phyloP scores from a whole-genome alignment of 73 alveolate genomes.

The Tetrahymena elliotti region DNA sequence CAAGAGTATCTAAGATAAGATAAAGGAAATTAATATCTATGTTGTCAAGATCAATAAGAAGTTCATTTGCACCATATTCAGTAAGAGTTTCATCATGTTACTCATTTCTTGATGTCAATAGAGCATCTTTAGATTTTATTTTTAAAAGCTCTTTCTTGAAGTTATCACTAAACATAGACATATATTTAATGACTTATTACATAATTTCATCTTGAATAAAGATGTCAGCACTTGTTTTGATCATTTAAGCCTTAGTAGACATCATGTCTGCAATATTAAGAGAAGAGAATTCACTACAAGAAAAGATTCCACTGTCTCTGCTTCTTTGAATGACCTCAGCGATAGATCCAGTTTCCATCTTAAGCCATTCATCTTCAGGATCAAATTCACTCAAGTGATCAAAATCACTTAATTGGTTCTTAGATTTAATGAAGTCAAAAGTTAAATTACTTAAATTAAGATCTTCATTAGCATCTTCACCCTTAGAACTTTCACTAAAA shows the following conservation, averaged over 20 bases:
- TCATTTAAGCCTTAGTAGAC: conserved; percentile 23
- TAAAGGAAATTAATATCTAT: conserved; percentile 58
- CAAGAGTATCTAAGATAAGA: conserved; percentile 71
- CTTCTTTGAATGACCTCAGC: conserved; percentile 30
- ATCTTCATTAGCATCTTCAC: not conserved
- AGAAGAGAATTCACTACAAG: not conserved
- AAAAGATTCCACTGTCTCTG: not conserved
- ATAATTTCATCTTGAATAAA: conserved; percentile 70
- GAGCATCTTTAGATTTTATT: conserved; percentile 54
- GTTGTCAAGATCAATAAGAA: conserved; percentile 66
- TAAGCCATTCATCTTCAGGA: conserved; percentile 67
- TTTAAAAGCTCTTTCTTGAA: conserved; percentile 46
- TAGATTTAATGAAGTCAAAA: conserved; percentile 15
- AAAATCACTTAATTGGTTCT: conserved; percentile 21
- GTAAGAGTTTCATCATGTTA: conserved; percentile 11
- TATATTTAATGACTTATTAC: conserved; percentile 69
- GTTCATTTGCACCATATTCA: conserved; percentile 41
- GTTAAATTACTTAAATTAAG: not conserved
- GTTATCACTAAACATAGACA: conserved; percentile 73
- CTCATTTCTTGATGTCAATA: conserved; percentile 12
- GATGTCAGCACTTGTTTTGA: conserved; percentile 60
- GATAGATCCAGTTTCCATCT: conserved; percentile 32
- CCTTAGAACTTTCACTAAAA: not conserved
- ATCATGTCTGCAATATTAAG: not conserved
- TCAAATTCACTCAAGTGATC: conserved; percentile 61